These are phyloP conservation scores for Papiliotrema laurentii DNA, from an alignment of 1,284 basidiomycete genomes.

Conservation along the genomic window DNA sequence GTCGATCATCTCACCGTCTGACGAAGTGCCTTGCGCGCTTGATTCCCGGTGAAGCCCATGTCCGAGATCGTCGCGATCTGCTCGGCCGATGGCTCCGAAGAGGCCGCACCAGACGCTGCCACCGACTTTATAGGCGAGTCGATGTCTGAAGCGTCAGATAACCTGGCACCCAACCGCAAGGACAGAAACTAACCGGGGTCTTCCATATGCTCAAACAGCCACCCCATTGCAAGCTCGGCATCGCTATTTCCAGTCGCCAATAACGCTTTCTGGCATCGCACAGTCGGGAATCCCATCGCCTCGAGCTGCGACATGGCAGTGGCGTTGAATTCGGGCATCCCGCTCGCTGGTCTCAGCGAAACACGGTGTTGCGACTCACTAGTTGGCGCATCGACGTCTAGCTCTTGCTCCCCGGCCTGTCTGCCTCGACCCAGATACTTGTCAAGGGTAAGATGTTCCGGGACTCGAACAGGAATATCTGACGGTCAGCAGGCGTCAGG, in stretches of 20 bases:
- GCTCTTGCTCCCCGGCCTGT: slow-evolving; percentile 65
- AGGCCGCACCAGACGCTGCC: slow-evolving; percentile 28
- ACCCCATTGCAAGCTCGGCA: slow-evolving; percentile 84
- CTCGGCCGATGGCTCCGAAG: slow-evolving; percentile 60
- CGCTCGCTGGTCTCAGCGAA: slow-evolving; percentile 1
- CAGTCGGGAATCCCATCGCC: slow-evolving; percentile 79
- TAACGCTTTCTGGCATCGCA: slow-evolving; percentile 82
- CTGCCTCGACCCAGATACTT: slow-evolving; percentile 68
- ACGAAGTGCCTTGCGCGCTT: slow-evolving; percentile 81
- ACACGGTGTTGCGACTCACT: slow-evolving; percentile 33
- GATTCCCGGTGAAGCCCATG: slow-evolving; percentile 86
- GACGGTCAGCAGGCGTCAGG: neutral
- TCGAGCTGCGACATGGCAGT: slow-evolving; percentile 69
- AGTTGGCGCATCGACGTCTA: slow-evolving; percentile 57
- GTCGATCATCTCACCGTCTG: slow-evolving; percentile 62
- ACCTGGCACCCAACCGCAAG: neutral
- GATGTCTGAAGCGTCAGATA: slow-evolving; percentile 58
- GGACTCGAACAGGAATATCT: slow-evolving; percentile 83
- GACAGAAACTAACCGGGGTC: slow-evolving; percentile 62
- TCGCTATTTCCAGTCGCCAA: slow-evolving; percentile 79
- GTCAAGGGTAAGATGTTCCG: slow-evolving; percentile 63
- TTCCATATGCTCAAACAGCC: slow-evolving; percentile 94
- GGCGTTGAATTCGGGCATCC: slow-evolving; percentile 63
- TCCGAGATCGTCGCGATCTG: slow-evolving; percentile 71
- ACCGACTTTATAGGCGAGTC: slow-evolving; percentile 66